Percentiles rank a stretch among this genome's conserved stretches.
Conservation (phyloP, 192 early-diverging fungal species). For the Jimgerdemannia lactiflua region DNA sequence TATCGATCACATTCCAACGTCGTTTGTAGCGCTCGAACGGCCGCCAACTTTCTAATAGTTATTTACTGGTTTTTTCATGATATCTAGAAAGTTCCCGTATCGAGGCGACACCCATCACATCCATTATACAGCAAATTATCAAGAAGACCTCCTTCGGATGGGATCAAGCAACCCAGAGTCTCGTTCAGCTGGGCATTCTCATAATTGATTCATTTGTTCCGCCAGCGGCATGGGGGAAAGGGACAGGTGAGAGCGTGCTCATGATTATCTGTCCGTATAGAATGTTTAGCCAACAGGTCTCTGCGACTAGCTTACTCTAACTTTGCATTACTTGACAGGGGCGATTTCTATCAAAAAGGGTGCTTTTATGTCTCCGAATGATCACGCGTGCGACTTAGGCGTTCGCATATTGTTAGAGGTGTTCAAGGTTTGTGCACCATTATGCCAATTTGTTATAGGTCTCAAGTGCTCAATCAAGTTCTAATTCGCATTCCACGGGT, state of each 20-base stretch:
- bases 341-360: constrained; percentile 7
- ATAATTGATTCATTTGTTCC: constrained; percentile 44
- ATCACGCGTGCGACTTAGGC: constrained; percentile 36
- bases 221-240: constrained; percentile 16
- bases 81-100: neutral
- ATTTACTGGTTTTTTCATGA: neutral
- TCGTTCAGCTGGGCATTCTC: constrained; percentile 45
- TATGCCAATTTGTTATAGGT: neutral
- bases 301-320: neutral
- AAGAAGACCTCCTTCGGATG: constrained; percentile 44
- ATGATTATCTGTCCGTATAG: neutral
- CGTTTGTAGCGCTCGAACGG: neutral
- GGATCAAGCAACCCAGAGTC: constrained; percentile 54
- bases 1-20: neutral
- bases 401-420: constrained; percentile 39
- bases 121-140: constrained; percentile 38
- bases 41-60: too few species aligned
- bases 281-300: neutral
- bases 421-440: constrained; percentile 39
- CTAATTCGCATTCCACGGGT: neutral
- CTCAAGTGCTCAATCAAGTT: neutral
- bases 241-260: constrained; percentile 3
- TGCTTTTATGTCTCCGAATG: constrained; percentile 29
- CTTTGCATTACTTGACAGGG: neutral
- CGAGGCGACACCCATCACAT: neutral